Evolutionary conservation across 1,284 basidiomycete genomes (phyloP).

Genomic region (Tilletiaria anomala): DNA sequence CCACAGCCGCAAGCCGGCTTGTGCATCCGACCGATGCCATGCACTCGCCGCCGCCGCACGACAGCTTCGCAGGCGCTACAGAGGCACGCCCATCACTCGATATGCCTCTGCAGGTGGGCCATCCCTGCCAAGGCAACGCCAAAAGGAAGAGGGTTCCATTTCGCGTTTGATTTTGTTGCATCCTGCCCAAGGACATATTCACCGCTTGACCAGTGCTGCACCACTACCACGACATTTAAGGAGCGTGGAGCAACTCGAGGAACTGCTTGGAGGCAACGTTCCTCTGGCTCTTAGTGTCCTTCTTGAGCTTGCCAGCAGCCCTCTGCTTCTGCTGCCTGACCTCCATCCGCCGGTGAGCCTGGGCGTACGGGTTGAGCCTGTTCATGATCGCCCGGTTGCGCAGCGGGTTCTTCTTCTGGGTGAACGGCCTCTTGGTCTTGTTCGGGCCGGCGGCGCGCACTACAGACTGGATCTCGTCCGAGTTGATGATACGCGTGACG

Average conservation of each 20-base stretch:
- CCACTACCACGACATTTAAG: constrained; percentile 46
- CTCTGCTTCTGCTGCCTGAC: constrained; percentile 30
- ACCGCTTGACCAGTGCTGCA: no score
- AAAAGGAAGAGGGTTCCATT: no score
- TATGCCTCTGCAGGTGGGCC: no score
- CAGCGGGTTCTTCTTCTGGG: constrained; percentile 95
- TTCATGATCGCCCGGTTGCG: constrained; percentile 89
- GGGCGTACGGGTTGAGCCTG: constrained; percentile 97
- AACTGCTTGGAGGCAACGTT: constrained; percentile 64
- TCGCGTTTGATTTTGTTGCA: no score
- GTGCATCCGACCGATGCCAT: no score
- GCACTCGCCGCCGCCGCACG: no score
- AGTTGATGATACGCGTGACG: constrained; percentile 93
- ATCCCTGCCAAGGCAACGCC: no score
- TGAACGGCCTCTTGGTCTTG: constrained; percentile 81
- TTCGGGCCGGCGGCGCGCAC: constrained; percentile 72
- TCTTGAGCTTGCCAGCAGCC: constrained; percentile 29
- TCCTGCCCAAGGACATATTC: no score
- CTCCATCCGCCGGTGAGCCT: constrained; percentile 42
- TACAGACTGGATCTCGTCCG: constrained; percentile 50
- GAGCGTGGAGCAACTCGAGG: constrained; percentile 69
- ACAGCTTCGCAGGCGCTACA: no score
- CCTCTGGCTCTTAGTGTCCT: constrained; percentile 14
- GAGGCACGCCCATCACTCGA: no score
- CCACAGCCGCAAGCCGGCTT: no score